These are phyloP conservation scores for Dalbergia cultrata DNA, from an alignment of 306 rosid species.

Conservation along the genomic window DNA sequence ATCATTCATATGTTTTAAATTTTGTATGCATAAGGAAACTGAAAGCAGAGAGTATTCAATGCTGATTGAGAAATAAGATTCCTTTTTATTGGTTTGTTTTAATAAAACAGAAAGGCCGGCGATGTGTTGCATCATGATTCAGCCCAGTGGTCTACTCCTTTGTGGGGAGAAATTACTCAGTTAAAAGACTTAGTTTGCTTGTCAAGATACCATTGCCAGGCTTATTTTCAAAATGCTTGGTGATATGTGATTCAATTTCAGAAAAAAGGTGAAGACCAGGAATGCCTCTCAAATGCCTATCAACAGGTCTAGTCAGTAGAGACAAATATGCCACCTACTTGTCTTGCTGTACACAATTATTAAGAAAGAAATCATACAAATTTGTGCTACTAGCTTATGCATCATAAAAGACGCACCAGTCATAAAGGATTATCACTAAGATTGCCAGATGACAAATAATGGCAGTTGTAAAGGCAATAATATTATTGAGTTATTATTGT, in stretches of 20 bases:
- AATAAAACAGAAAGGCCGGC: not conserved
- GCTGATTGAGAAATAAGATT: conserved; percentile 38
- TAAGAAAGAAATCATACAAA: conserved; percentile 22
- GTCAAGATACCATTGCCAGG: conserved; percentile 5
- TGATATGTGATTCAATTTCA: conserved; percentile 18
- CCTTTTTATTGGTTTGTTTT: not conserved
- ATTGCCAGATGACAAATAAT: conserved; percentile 13
- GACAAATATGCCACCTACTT: conserved; percentile 10
- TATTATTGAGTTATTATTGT: not conserved
- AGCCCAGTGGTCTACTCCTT: not conserved
- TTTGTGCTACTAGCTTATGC: conserved; percentile 3
- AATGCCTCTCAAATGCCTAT: conserved; percentile 25
- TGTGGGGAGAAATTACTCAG: not conserved
- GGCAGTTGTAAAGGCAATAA: conserved; percentile 1
- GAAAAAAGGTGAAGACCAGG: not conserved
- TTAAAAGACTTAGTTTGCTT: conserved; percentile 12
- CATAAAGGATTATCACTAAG: not conserved
- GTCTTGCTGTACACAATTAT: conserved; percentile 18
- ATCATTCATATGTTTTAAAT: conserved; percentile 11
- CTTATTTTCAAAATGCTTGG: conserved; percentile 11
- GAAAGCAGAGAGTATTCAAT: not conserved
- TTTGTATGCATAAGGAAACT: conserved; percentile 28
- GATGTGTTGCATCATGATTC: conserved; percentile 10
- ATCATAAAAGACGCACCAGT: not conserved
- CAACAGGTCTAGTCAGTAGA: conserved; percentile 24